phyloP scores from a whole-genome alignment of 1,139 yeast genomes.

The Debaryomycetaceae sp. region DNA sequence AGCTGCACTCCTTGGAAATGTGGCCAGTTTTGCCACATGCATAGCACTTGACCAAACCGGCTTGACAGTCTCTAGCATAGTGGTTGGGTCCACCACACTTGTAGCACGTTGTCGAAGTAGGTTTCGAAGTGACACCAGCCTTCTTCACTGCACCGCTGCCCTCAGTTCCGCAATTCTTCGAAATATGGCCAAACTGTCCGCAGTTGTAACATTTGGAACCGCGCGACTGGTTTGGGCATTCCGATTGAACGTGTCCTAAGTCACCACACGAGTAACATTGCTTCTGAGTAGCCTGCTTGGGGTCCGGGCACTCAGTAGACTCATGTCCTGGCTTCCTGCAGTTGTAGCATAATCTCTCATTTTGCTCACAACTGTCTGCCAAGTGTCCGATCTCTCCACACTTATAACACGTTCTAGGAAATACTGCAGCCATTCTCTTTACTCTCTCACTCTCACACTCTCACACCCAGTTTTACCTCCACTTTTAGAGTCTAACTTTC shows the following conservation, averaged over 20 bases:
- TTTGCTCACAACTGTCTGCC: slow-evolving; percentile 82
- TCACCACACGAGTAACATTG: slow-evolving; percentile 89
- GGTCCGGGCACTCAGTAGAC: slow-evolving; percentile 82
- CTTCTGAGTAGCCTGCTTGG: slow-evolving; percentile 77
- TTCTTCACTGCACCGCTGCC: slow-evolving; percentile 19
- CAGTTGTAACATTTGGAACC: slow-evolving; percentile 52
- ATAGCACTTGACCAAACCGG: slow-evolving; percentile 74
- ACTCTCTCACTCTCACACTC: background rate
- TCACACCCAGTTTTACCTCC: background rate
- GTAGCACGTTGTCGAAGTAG: slow-evolving; percentile 66
- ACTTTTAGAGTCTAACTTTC: background rate
- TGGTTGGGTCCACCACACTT: slow-evolving; percentile 94
- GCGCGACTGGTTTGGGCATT: slow-evolving; percentile 55
- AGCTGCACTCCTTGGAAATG: slow-evolving; percentile 77
- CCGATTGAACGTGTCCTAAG: slow-evolving; percentile 67
- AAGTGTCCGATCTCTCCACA: slow-evolving; percentile 93
- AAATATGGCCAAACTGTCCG: slow-evolving; percentile 81
- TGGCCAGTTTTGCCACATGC: slow-evolving; percentile 92
- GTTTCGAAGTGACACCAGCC: slow-evolving; percentile 12
- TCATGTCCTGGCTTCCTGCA: slow-evolving; percentile 91
- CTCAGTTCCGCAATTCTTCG: slow-evolving; percentile 58
- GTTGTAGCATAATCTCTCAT: slow-evolving; percentile 87
- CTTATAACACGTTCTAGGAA: slow-evolving; percentile 85
- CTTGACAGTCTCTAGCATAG: slow-evolving; percentile 88
- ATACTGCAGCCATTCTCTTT: slow-evolving; percentile 53